Conservation (phyloP, 306 rosid species). For the Dalbergia oliveri region DNA sequence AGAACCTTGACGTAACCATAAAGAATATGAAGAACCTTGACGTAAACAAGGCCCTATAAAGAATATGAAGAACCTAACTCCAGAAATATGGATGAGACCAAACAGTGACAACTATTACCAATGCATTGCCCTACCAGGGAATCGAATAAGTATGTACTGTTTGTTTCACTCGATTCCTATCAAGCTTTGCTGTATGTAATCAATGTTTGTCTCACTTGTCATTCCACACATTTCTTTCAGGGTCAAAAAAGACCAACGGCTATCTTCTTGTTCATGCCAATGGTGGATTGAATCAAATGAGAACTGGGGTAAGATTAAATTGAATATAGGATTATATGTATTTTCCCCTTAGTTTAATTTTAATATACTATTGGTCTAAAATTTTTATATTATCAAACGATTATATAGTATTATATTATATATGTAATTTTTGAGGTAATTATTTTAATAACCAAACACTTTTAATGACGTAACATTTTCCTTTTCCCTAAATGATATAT, state of each 20-base stretch:
- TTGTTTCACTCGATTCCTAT: background rate
- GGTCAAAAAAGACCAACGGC: slow-evolving; percentile 71
- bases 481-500: background rate
- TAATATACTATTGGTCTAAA: no score
- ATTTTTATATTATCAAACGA: no score
- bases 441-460: no score
- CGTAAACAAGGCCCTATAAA: no score
- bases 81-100: slow-evolving; percentile 93
- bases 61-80: slow-evolving; percentile 29
- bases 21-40: no score
- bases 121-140: slow-evolving; percentile 76
- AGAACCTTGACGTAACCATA: no score
- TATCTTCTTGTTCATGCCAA: slow-evolving; percentile 93
- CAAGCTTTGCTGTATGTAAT: background rate
- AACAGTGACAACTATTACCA: slow-evolving; percentile 65
- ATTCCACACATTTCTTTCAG: slow-evolving; percentile 47
- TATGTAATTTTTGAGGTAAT: background rate
- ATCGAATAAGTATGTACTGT: slow-evolving; percentile 66
- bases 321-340: background rate
- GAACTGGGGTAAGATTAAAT: slow-evolving; percentile 81
- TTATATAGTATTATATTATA: no score
- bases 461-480: background rate
- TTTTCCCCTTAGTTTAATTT: background rate
- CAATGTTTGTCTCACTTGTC: slow-evolving; percentile 11
- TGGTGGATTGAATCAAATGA: slow-evolving; percentile 99